Base-by-base conservation (phyloP, 495 filamentous ascomycete genomes). In the Massariosphaeria phaeospora region DNA sequence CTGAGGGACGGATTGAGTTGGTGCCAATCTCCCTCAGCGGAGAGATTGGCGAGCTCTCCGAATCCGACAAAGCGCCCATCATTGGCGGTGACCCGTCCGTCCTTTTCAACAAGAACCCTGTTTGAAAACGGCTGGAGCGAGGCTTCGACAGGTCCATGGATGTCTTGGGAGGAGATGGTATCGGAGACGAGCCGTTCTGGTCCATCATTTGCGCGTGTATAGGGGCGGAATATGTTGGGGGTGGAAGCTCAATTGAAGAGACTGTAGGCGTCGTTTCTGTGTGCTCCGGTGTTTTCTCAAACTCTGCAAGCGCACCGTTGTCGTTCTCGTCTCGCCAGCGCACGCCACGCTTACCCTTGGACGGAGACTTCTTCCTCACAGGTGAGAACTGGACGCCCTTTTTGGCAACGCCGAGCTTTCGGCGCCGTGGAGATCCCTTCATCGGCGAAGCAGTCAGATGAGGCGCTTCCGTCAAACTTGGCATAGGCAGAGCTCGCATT, bases 251-350 rank as follows among this genome's bases (percentile, higher is more conserved):
- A 27, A 55, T 69, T 12, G 78, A 78, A 24, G 80, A 76, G 11
- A 55, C 61, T 47, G 80, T 77, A n/a, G 78, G 79, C 3, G 73
- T 70, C 7, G 65, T 62, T 25, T 74, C 67, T 13, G 76, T 69
- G 63, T 81, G 85, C 62, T 87, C 75, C 23, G 89, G 91, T 3
- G 91, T 94, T 70, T 87, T 87, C 66, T 91, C 84, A 57, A 89
- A 95, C 64, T 96, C 91, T 48, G 88, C 87, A 25, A 96, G 72
- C 26, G 83, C 77, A 9, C 88, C 89, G 15, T 79, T 73, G 64
- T 96, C 79, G 45, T 86, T 86, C 61, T 97, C 93, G 65, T 98
- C 93, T 40, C 86, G 83, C 94, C 94, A 98, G 48, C 90, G 78
- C 12, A 98, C 93, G 31, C 78, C 80, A 61, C 88, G 76, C 73